phyloP scores from a whole-genome alignment of 169 alveolate species.

The Sarcocystis neurona region DNA sequence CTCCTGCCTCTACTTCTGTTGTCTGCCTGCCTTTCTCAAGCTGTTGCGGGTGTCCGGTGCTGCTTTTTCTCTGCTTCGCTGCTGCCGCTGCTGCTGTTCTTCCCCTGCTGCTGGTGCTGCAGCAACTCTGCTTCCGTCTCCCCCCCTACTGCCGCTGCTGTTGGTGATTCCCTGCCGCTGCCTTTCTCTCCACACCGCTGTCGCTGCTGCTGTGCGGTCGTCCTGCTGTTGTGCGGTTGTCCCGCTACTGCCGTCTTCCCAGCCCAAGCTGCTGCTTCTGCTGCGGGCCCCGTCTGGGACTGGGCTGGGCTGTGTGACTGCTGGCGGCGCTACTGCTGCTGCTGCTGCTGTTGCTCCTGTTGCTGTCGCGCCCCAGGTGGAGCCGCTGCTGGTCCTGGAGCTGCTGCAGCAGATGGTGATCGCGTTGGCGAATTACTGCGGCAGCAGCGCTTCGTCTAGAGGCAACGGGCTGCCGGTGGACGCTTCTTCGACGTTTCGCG shows the following conservation, averaged over 20 bases:
- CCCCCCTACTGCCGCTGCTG: too few species aligned
- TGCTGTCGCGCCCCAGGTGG: slow-evolving; percentile 29
- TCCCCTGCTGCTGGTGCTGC: too few species aligned
- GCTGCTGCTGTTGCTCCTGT: neutral
- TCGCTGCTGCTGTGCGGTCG: neutral
- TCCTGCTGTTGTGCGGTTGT: neutral
- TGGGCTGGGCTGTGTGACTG: neutral
- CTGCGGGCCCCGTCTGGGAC: neutral
- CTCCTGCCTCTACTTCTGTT: too few species aligned
- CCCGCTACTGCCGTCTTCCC: neutral
- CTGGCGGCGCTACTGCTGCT: neutral
- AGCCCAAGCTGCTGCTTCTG: neutral
- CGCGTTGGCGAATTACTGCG: slow-evolving; percentile 18
- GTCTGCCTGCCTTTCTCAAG: too few species aligned
- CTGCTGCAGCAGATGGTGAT: slow-evolving; percentile 38
- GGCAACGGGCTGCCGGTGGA: neutral
- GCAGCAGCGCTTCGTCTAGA: too few species aligned
- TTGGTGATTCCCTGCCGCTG: too few species aligned
- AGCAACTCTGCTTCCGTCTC: too few species aligned
- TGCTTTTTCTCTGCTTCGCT: too few species aligned
- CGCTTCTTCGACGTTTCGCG: too few species aligned
- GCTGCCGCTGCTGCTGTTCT: too few species aligned
- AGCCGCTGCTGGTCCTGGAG: slow-evolving; percentile 51
- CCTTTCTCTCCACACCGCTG: too few species aligned
- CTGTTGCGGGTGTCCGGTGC: too few species aligned